Evolutionary conservation across 257 asterid species (phyloP), one percentile per base, ranked within the genome.

Genomic region (Orobanche coerulescens): DNA sequence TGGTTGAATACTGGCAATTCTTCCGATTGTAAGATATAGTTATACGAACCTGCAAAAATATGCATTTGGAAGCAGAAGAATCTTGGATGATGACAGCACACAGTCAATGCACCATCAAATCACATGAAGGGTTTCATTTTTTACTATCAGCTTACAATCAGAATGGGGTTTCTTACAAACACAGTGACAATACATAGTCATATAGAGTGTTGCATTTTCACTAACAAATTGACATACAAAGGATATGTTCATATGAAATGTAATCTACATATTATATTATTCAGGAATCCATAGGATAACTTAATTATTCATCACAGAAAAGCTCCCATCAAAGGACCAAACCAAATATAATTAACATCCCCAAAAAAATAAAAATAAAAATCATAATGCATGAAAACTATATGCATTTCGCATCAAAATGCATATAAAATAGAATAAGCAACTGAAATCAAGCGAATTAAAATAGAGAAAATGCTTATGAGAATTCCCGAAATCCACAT

Each of bases 381-480:
- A 48, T 24, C 42, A 42, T 5, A 30, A 14, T 20, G 24, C n/a
- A n/a, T n/a, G n/a, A n/a, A n/a, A 26, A 54, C 56, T 5, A 23
- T 24, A 47, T 34, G 36, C 61, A 36, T 26, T 24, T 40, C 71
- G 20, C 62, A 47, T 62, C 75, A 51, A 73, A n/a, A 69, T 52
- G 66, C 63, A 63, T n/a, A n/a, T n/a, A n/a, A n/a, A n/a, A n/a
- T n/a, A n/a, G n/a, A n/a, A n/a, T n/a, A n/a, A n/a, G n/a, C n/a
- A n/a, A n/a, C n/a, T n/a, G n/a, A n/a, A n/a, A n/a, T n/a, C n/a
- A n/a, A n/a, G n/a, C n/a, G n/a, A n/a, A n/a, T n/a, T n/a, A n/a
- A n/a, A n/a, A n/a, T n/a, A n/a, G n/a, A n/a, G n/a, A n/a, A n/a
- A n/a, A n/a, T n/a, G n/a, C n/a, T n/a, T n/a, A n/a, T n/a, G n/a